These are phyloP conservation scores for Pharus latifolius DNA, from an alignment of 176 grass and related monocot genomes.

Conservation along the genomic window DNA sequence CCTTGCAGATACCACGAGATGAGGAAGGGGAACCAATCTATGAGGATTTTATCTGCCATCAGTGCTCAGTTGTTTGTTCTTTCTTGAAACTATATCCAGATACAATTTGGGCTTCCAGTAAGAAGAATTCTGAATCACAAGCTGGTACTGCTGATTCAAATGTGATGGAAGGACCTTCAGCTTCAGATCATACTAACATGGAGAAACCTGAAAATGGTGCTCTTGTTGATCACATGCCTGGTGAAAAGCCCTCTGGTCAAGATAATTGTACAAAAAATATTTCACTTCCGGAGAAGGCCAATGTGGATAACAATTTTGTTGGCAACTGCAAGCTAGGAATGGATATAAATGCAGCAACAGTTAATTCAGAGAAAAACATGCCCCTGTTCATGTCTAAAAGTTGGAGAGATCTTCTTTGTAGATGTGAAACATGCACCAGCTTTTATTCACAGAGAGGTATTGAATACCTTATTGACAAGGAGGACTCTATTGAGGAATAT, in stretches of 20 bases:
- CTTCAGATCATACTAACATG: background rate
- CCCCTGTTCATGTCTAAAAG: slow-evolving; percentile 77
- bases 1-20: slow-evolving; percentile 68
- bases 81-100: slow-evolving; percentile 79
- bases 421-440: slow-evolving; percentile 47
- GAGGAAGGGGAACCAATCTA: slow-evolving; percentile 83
- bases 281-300: slow-evolving; percentile 14
- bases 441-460: slow-evolving; percentile 50
- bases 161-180: slow-evolving; percentile 29
- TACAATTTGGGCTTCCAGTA: slow-evolving; percentile 43
- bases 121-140: slow-evolving; percentile 29
- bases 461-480: slow-evolving; percentile 62
- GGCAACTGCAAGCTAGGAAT: slow-evolving; percentile 49
- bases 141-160: slow-evolving; percentile 18
- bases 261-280: background rate
- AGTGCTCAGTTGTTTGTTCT: slow-evolving; percentile 60
- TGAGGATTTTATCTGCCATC: slow-evolving; percentile 86
- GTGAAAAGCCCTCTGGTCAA: slow-evolving; percentile 4
- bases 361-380: slow-evolving; percentile 32
- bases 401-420: slow-evolving; percentile 82
- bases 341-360: slow-evolving; percentile 41
- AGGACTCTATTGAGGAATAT: slow-evolving; percentile 90
- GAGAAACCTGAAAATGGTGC: slow-evolving; percentile 26
- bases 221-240: slow-evolving; percentile 8
- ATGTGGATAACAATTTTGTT: slow-evolving; percentile 26